Evolutionary conservation across 495 filamentous ascomycete species (phyloP).

Genomic region (Daldinia caldariorum): DNA sequence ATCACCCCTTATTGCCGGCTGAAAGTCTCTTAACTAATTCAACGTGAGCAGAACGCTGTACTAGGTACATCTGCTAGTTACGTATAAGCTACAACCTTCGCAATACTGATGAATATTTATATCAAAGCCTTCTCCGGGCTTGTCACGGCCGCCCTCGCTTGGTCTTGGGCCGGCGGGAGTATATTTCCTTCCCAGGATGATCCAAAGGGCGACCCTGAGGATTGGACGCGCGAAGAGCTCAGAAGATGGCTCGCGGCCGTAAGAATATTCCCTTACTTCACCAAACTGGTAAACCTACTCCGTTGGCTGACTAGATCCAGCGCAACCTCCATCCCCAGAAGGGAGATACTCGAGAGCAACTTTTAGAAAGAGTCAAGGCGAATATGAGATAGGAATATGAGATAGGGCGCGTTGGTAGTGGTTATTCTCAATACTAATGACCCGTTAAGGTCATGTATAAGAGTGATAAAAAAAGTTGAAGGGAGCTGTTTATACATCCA

Average conservation of each 20-base stretch:
- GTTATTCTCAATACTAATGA: not conserved
- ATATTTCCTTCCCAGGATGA: constrained; percentile 77
- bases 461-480: not conserved
- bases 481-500: not conserved
- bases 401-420: not conserved
- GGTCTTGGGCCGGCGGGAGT: constrained; percentile 84
- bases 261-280: constrained; percentile 47
- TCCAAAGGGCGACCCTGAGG: constrained; percentile 80
- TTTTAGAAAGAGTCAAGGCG: constrained; percentile 81
- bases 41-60: constrained; percentile 40
- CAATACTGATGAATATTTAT: constrained; percentile 45
- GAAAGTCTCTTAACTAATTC: constrained; percentile 2
- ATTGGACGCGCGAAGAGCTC: constrained; percentile 78
- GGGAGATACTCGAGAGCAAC: constrained; percentile 74
- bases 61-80: constrained; percentile 41
- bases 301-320: constrained; percentile 54
- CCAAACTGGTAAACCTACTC: not conserved
- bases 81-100: not conserved
- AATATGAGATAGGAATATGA: constrained; percentile 66
- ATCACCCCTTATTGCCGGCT: constrained; percentile 30
- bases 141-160: constrained; percentile 83
- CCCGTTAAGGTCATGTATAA: not conserved
- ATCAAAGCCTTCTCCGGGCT: constrained; percentile 78
- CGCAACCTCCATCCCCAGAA: constrained; percentile 75
- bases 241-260: constrained; percentile 79